These are phyloP conservation scores for Fusarium zealandicum DNA, from an alignment of 2,329 filamentous ascomycete species.

Conservation along the genomic window DNA sequence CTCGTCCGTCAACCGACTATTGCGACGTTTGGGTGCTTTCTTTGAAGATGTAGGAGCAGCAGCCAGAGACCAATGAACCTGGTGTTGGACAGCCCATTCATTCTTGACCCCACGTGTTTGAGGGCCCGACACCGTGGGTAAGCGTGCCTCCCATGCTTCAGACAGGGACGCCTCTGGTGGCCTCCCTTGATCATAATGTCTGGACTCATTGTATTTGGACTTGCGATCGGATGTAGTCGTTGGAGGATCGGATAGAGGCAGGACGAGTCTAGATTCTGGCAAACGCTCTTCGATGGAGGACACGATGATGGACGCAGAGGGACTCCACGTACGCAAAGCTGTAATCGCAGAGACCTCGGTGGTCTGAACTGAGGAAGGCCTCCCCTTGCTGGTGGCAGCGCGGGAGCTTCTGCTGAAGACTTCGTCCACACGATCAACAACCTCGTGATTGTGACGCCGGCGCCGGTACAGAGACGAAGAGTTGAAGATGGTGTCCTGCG, in stretches of 20 bases:
- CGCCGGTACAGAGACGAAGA: conserved; percentile 16
- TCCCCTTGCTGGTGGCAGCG: not conserved
- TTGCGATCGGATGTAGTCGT: conserved; percentile 8
- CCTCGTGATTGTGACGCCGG: conserved; percentile 9
- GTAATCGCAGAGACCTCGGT: not conserved
- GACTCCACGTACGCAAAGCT: not conserved
- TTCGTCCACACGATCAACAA: conserved; percentile 22
- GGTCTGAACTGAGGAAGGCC: conserved; percentile 10
- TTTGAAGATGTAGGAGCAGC: conserved; percentile 9
- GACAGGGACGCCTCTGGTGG: conserved; percentile 1
- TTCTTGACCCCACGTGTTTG: conserved; percentile 8
- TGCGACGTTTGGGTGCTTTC: conserved; percentile 27
- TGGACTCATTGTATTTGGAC: conserved; percentile 6
- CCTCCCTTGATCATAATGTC: conserved; percentile 17
- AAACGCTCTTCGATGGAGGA: conserved; percentile 10
- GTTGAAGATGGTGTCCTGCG: conserved; percentile 18
- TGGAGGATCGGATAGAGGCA: not conserved
- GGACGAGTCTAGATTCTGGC: not conserved
- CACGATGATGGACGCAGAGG: not conserved
- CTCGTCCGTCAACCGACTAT: conserved; percentile 26
- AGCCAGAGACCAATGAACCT: conserved; percentile 5
- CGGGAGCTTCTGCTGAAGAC: conserved; percentile 4
- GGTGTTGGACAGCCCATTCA: not conserved
- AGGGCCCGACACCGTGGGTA: not conserved
- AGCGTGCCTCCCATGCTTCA: conserved; percentile 1